Base-by-base conservation (phyloP, 495 filamentous ascomycete genomes). In the Talaromyces adpressus region DNA sequence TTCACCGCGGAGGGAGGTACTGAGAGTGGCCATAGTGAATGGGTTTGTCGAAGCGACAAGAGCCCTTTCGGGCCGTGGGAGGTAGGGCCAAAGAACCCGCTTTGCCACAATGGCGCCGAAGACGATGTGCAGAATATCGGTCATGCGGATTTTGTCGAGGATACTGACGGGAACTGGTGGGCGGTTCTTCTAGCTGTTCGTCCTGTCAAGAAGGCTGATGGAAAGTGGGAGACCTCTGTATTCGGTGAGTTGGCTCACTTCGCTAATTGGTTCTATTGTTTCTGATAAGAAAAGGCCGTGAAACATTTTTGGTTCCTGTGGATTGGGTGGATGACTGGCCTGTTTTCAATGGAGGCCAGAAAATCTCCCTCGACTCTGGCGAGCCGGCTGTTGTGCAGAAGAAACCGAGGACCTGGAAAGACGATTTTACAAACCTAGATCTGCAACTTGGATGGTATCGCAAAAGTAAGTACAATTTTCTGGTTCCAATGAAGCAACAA, bases 1-100 rank as follows among this genome's bases (percentile, higher is more conserved):
- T 68, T 88, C 63, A 82, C 83, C 45, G 85, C 85, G 0, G 85
- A 89, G 73, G 84, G 83, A 1, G 85, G 85, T 16, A 87, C 86
- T 1, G 83, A 77, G 11, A 32, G 27, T 6, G 36, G 22, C 2
- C 59, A 61, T 51, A 25, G 76, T 73, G 75, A 77, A 65, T 79
- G 75, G 74, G 75, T 79, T 0, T 67, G 65, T 66, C 73, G 75
- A 18, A 75, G 72, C 57, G 67, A 70, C 32, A 56, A 53, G 4
- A 29, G 36, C 9, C 36, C 39, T 8, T 51, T 25, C 8, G 59
- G 59, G 16, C 59, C 59, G 6, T 61, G 39, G 36, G 22, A 47
- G 20, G 49, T 11, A 53, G 23, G 49, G 8, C 23, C 49, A 3
- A 27, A 72, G 0, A 73, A 81, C 66, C 73, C 82, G 27, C 74